These are phyloP conservation scores for Boletus holoroseus DNA, from an alignment of 1,284 basidiomycete species.

Conservation along the genomic window DNA sequence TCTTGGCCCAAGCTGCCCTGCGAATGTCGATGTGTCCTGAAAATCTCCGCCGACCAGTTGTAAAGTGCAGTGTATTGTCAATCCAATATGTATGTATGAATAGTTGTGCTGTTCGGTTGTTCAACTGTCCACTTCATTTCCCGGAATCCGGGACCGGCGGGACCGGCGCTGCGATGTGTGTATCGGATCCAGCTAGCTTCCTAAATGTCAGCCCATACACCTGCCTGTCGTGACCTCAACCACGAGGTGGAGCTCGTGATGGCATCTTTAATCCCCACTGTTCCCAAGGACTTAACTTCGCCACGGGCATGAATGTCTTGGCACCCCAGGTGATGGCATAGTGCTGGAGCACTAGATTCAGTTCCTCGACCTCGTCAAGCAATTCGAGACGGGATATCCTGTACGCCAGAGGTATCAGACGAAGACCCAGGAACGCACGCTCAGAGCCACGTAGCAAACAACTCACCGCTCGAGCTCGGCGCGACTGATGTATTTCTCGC, in stretches of 20 bases:
- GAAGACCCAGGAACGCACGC: background rate
- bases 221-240: background rate
- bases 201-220: background rate
- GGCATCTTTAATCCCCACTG: conserved; percentile 35
- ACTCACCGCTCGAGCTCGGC: conserved; percentile 63
- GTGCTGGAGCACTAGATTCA: conserved; percentile 80
- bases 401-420: conserved; percentile 4
- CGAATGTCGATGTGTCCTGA: no score
- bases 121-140: no score
- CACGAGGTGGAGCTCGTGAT: background rate
- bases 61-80: no score
- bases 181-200: background rate
- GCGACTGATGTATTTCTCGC: conserved; percentile 46
- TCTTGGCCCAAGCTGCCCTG: no score
- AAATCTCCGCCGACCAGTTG: no score
- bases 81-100: no score
- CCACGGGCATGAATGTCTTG: conserved; percentile 19
- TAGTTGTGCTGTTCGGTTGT: no score
- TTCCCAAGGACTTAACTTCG: conserved; percentile 29
- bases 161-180: no score
- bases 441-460: background rate
- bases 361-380: conserved; percentile 86
- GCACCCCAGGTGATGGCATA: conserved; percentile 82
- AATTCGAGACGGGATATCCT: conserved; percentile 77
- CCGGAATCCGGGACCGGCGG: no score